These are phyloP conservation scores for Verbascum thapsus DNA, from an alignment of 257 asterid species.

Conservation along the genomic window DNA sequence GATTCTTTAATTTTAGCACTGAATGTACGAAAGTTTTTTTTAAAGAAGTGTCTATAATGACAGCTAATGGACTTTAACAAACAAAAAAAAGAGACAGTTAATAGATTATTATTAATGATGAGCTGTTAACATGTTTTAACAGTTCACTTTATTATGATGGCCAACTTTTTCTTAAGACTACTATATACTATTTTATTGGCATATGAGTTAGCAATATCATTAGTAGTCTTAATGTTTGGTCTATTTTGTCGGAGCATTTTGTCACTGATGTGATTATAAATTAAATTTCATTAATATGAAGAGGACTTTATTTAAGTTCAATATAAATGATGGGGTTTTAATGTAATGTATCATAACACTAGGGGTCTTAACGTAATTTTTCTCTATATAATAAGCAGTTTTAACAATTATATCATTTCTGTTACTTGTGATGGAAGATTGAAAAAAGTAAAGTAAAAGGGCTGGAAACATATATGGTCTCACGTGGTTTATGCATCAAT, in stretches of 20 bases:
- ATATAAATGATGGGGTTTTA: too few species aligned
- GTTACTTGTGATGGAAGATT: not conserved
- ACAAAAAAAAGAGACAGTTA: too few species aligned
- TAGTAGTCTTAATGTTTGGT: not conserved
- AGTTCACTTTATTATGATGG: not conserved
- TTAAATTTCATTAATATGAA: too few species aligned
- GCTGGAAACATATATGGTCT: conserved; percentile 19
- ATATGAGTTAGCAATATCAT: not conserved
- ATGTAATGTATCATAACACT: too few species aligned
- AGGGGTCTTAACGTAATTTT: too few species aligned
- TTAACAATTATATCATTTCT: not conserved
- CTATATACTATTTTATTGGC: not conserved
- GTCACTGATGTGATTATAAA: too few species aligned
- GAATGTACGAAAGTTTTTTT: too few species aligned
- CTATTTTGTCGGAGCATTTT: not conserved
- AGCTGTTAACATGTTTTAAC: conserved; percentile 1
- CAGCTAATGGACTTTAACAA: too few species aligned
- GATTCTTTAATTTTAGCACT: too few species aligned
- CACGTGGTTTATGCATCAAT: conserved; percentile 36
- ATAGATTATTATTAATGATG: not conserved
- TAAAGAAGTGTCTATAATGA: too few species aligned
- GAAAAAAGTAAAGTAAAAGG: conserved; percentile 20
- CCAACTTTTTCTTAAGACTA: not conserved
- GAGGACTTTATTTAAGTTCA: too few species aligned
- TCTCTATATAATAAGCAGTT: not conserved